Base-by-base conservation (phyloP, 768 basidiomycete species). In the Boletus patriciae region DNA sequence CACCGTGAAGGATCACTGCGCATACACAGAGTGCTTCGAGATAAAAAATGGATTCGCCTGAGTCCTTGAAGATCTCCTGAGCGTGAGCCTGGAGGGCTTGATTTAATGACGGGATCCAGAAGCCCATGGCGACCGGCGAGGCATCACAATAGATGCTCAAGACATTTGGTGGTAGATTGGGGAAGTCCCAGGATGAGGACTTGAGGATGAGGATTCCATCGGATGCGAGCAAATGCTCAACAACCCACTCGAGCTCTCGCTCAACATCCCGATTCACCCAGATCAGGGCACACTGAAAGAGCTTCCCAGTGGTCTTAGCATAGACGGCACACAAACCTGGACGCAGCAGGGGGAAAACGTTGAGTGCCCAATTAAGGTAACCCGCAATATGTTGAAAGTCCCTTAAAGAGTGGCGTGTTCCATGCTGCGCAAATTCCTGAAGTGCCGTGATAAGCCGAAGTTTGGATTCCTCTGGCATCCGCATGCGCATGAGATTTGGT, bases 281-380 rank as follows among this genome's bases (percentile, higher is more conserved):
- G 0, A 65, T 7, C 0, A 43, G 48, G 0, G 59, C 56, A 0
- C 4, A 2, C 0, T 15, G 29, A 0, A 19, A 5, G 0, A 49
- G n/a, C 21, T 71, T 75, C 0, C 76, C 76, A 0, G 55, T 27
- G 0, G 73, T 74, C 50, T 79, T 78, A 0, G 58, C 51, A 56
- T 80, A 80, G 0, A 78, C 3, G 0, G 62, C 55, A 15, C 53
- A 71, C 0, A 81, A 62, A 0, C 60, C 66, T 0, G 78, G 78
- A 0, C 66, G 61, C 0, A 80, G 62, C 0, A 73, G 54, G 0
- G 78, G 77, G 45, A 64, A 77, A 2, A 72, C 72, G 48, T 79
- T 80, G 3, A 37, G 36, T 11, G 36, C 36, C 36, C 36, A 37
- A 18, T 37, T 37, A 18, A 37, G 36, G 6, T 16, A 5, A 37